Conservation (phyloP, 2,329 filamentous ascomycete genomes). For the Teratosphaeria nubilosa region DNA sequence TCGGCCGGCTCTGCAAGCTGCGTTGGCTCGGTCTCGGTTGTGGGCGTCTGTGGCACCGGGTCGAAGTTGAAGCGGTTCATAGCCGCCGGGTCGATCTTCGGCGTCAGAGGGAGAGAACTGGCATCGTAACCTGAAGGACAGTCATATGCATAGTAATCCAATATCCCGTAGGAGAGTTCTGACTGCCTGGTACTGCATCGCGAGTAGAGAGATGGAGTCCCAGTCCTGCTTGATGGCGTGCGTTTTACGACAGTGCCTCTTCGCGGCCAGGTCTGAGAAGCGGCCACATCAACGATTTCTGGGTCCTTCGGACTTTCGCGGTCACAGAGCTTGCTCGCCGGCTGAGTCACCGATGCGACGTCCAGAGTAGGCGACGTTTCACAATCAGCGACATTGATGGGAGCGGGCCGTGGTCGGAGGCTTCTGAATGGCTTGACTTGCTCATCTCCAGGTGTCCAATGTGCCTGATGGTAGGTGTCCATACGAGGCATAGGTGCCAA, state of each 20-base stretch:
- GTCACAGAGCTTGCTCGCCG: background rate
- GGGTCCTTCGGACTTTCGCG: slow-evolving; percentile 11
- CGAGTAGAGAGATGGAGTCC: slow-evolving; percentile 10
- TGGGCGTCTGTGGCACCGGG: slow-evolving; percentile 5
- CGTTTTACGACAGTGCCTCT: slow-evolving; percentile 3
- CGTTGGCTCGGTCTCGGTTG: slow-evolving; percentile 6
- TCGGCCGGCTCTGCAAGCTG: slow-evolving; percentile 5
- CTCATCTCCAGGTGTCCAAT: slow-evolving; percentile 10
- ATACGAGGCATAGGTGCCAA: background rate
- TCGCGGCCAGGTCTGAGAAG: slow-evolving; percentile 9
- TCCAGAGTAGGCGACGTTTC: background rate
- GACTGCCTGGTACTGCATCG: slow-evolving; percentile 14
- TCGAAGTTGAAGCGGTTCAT: slow-evolving; percentile 22
- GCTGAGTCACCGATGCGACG: background rate
- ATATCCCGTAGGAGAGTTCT: slow-evolving; percentile 21
- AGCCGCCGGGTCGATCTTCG: slow-evolving; percentile 15
- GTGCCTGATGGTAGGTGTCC: background rate
- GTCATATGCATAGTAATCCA: slow-evolving; percentile 22
- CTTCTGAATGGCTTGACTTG: slow-evolving; percentile 4
- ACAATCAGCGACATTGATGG: background rate
- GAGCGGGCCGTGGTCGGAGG: background rate
- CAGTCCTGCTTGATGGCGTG: background rate
- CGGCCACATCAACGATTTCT: slow-evolving; percentile 16
- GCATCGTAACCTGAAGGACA: slow-evolving; percentile 15
- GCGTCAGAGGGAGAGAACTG: slow-evolving; percentile 9